Evolutionary conservation across 768 basidiomycete species (phyloP), one percentile per base, ranked within the genome.

Genomic region (Lactifluus volemus): DNA sequence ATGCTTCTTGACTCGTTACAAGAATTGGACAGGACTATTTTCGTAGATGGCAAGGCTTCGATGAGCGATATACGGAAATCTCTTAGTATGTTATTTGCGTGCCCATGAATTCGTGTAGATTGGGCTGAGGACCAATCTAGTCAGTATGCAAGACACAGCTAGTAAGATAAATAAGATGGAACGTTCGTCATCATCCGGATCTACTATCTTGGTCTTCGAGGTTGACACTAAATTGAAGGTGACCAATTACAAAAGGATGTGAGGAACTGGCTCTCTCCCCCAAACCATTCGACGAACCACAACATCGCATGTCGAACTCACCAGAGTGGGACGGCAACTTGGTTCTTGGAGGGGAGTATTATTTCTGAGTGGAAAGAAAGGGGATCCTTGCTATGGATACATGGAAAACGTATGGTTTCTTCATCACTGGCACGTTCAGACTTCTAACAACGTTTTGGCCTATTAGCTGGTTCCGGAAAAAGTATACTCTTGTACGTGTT

Each of bases 321-420:
- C 12, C 41, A 50, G 14, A 32, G 0, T 1, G 49, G 60, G 25
- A 61, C 60, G 1, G n/a, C 54, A 36, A 36, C 14, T 11, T 61
- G 60, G 55, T 57, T 58, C 3, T 36, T 38, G 2, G 9, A 52
- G 15, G 32, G 55, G 15, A 36, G 5, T 4, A 15, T 32, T 1
- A 38, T 51, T 1, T n/a, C 34, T 25, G 39, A 41, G 4, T 61
- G 60, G 60, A 50, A 49, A n/a, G 21, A 15, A 14, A 25, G 6
- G 1, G 55, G 53, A 9, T 61, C 60, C 12, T 14, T 61, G 0
- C 5, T 61, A 21, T 61, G 60, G 60, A 38, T 61, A 12, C 55
- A 61, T 32, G 60, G 60, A 9, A 61, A 57, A 17, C 49, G 60
- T 57, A 55, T 30, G 55, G 12, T 36, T 30, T 8, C 10, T 25